These are phyloP conservation scores for Cordyceps farinosa DNA, from an alignment of 2,329 filamentous ascomycete species.

Conservation along the genomic window DNA sequence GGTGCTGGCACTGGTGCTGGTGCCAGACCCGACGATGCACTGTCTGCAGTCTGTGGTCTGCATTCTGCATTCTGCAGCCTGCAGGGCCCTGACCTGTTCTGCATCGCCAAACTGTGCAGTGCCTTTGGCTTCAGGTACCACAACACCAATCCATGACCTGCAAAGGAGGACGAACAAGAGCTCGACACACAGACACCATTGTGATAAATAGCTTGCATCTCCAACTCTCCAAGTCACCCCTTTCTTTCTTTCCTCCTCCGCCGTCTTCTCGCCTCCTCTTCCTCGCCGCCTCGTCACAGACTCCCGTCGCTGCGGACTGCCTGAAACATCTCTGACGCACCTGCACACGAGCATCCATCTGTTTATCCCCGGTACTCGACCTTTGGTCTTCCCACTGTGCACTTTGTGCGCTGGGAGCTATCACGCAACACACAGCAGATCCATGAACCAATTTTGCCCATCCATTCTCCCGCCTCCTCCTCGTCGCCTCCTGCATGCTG, in stretches of 20 bases:
- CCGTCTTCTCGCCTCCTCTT: not conserved
- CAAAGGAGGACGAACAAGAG: no score
- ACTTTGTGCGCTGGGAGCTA: not conserved
- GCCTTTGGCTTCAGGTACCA: no score
- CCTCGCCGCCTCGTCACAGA: not conserved
- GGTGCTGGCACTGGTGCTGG: no score
- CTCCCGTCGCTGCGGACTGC: not conserved
- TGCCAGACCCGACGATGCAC: no score
- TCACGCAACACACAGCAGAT: not conserved
- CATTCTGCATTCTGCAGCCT: no score
- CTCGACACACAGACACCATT: no score
- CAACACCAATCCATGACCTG: no score
- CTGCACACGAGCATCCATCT: not conserved
- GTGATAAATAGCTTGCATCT: no score
- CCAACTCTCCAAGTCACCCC: not conserved
- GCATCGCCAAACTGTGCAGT: not conserved
- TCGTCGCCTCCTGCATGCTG: not conserved
- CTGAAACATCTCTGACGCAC: conserved; percentile 16
- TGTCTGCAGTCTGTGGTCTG: no score
- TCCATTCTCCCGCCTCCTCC: not conserved
- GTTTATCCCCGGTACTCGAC: conserved; percentile 2
- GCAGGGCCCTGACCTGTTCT: no score
- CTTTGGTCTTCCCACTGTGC: not conserved
- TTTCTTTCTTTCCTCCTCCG: no score
- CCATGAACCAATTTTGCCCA: not conserved